Evolutionary conservation across 768 basidiomycete species (phyloP), one percentile per base, ranked within the genome.

Genomic region (Amanita rubescens): DNA sequence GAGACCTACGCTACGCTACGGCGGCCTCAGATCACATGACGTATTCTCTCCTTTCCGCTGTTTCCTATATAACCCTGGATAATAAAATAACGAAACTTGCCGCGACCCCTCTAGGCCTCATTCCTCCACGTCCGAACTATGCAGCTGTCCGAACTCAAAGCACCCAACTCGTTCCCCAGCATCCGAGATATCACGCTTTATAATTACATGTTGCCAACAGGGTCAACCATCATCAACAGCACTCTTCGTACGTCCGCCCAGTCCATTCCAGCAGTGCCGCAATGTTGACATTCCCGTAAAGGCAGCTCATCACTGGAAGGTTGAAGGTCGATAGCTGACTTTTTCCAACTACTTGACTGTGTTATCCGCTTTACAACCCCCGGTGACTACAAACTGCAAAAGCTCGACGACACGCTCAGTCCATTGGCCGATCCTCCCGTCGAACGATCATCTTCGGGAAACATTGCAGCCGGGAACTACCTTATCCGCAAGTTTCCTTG

Each of bases 381-480:
- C 57, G 50, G 53, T 51, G 43, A 60, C 22, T 58, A 58, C 24
- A 58, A 57, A 55, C 47, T 49, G 54, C 57, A 57, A 57, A 30
- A 45, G 27, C 5, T 45, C 44, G 25, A 45, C 25, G 44, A 45
- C 25, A 45, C 44, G 25, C 25, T 45, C 44, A 45, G 24, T n/a
- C 11, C 25, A 27, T 45, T 45, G 44, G 27, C 44, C 44, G 25
- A 50, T 46, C 51, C 38, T 49, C 57, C 59, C 42, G 34, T 54
- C 54, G 39, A 60, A 57, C 51, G 57, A 58, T 60, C 57, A 46
- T 55, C 54, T 58, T 54, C 59, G 38, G 59, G 59, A 47, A 49
- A 37, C 52, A 56, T 60, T 49, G 47, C 47, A 38, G 54, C 57
- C 42, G 57, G 59, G 41, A 39, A 35, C 44, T 60, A 60, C 59